Percentiles rank a stretch among this genome's conserved stretches.
Conservation (phyloP, 2,329 filamentous ascomycete genomes). For the Sporothrix brasiliensis region DNA sequence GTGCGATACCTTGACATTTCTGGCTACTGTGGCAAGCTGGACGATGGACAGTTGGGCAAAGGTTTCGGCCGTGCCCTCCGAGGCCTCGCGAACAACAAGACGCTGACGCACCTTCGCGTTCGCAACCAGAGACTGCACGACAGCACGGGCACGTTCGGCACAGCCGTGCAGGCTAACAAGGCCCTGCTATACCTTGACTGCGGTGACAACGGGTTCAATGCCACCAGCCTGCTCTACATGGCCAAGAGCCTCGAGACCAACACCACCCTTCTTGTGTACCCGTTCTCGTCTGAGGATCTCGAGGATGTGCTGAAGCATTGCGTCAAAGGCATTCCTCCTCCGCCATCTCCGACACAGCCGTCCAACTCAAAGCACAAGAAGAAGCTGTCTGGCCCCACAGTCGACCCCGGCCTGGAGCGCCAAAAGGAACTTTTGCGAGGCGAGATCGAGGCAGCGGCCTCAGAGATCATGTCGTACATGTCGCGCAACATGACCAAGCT, state of each 20-base stretch:
- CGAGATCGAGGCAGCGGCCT: constrained; percentile 32
- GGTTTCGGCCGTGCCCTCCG: constrained; percentile 55
- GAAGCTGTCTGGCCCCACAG: constrained; percentile 28
- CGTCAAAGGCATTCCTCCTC: constrained; percentile 35
- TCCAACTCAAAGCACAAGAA: constrained; percentile 31
- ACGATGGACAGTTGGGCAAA: constrained; percentile 59
- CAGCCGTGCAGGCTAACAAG: constrained; percentile 55
- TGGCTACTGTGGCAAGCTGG: constrained; percentile 60
- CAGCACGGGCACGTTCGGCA: constrained; percentile 56
- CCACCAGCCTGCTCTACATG: constrained; percentile 54
- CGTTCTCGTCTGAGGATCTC: constrained; percentile 41
- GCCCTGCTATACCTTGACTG: constrained; percentile 58
- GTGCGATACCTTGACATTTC: constrained; percentile 60
- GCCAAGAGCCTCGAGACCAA: constrained; percentile 51
- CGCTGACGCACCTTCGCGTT: constrained; percentile 54
- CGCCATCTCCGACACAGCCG: constrained; percentile 27
- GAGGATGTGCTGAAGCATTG: constrained; percentile 38
- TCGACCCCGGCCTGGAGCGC: constrained; percentile 36
- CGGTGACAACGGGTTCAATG: constrained; percentile 58
- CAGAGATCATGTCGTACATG: constrained; percentile 38
- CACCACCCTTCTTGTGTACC: constrained; percentile 50
- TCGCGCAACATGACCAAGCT: constrained; percentile 39
- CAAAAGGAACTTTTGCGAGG: constrained; percentile 32
- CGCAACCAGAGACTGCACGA: constrained; percentile 60
- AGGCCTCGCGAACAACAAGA: constrained; percentile 40